Evolutionary conservation across 192 early-diverging fungal genomes (phyloP), one percentile per base, ranked within the genome.

Genomic region (Helicostylum pulchrum): DNA sequence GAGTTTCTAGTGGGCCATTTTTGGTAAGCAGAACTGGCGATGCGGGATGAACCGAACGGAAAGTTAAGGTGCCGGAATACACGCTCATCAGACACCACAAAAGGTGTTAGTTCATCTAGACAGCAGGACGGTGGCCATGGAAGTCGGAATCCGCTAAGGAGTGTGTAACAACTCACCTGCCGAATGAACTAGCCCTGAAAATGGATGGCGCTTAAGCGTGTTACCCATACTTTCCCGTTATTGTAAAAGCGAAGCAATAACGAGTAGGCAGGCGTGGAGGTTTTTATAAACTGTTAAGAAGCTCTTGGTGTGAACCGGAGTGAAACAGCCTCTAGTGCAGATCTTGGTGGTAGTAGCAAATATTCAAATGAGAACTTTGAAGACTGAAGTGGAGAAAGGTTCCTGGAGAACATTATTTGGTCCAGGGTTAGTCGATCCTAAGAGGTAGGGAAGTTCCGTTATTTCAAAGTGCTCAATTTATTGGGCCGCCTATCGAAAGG

Each of bases 11-110:
- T 90, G 86, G 87, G 88, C 88, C 87, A 85, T 89, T 89, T 68
- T 90, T 90, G 86, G 86, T 88, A 88, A 88, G 86, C 89, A 88
- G 86, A 91, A 88, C 87, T 89, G 86, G 87, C 81, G 85, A 88
- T 87, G 85, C 85, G 83, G 87, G 87, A 88, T 88, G 89, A 90
- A 90, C 87, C 85, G 81, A 87, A 87, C 85, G 81, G 72, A 68
- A 79, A 80, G 85, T 87, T 85, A 88, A 87, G 84, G 81, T 79
- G 84, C 57, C 57, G 57, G 57, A 59, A 59, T 59, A 59, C 57
- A 59, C 57, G 57, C 57, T 59, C 42, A 59, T 90, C 77, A 88
- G 84, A 86, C 74, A 87, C 87, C 83, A 88, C 85, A 88, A 87
- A 89, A 88, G 84, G 82, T 86, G 84, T 87, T 84, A 79, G 85